Evolutionary conservation across 306 rosid species (phyloP).

Genomic region (Gillenia trifoliata): DNA sequence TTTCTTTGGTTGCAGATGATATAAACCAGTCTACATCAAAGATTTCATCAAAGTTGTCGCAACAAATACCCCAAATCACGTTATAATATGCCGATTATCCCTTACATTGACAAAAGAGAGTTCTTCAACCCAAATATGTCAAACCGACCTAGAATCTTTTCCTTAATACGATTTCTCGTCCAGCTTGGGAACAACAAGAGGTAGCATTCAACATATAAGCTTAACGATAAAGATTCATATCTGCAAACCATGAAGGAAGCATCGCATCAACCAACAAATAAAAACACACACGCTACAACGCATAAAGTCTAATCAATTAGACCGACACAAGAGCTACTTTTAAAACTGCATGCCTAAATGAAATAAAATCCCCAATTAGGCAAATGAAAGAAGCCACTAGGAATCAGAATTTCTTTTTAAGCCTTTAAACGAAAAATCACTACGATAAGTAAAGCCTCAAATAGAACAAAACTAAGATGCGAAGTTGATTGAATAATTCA

Average conservation of each 20-base stretch:
- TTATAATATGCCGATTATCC: not conserved
- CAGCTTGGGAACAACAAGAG: conserved; percentile 81
- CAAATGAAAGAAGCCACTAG: too few species aligned
- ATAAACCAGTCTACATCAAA: conserved; percentile 79
- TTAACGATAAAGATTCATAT: conserved; percentile 84
- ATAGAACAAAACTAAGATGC: not conserved
- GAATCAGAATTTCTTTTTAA: too few species aligned
- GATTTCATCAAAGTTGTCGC: conserved; percentile 78
- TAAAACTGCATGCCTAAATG: not conserved
- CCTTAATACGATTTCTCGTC: conserved; percentile 86
- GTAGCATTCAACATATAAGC: conserved; percentile 89
- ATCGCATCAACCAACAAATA: conserved; percentile 4
- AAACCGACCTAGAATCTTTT: conserved; percentile 72
- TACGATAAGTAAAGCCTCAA: not conserved
- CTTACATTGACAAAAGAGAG: conserved; percentile 5
- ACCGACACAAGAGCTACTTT: too few species aligned
- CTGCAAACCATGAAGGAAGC: conserved; percentile 38
- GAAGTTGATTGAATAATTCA: not conserved
- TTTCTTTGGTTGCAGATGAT: conserved; percentile 53
- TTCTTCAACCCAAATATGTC: not conserved
- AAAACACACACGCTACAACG: not conserved
- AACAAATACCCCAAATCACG: conserved; percentile 20
- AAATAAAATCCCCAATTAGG: not conserved
- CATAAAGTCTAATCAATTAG: not conserved
- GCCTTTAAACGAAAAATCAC: too few species aligned